Evolutionary conservation across 129 eudicot species (phyloP).

Genomic region (Flaveria robusta): DNA sequence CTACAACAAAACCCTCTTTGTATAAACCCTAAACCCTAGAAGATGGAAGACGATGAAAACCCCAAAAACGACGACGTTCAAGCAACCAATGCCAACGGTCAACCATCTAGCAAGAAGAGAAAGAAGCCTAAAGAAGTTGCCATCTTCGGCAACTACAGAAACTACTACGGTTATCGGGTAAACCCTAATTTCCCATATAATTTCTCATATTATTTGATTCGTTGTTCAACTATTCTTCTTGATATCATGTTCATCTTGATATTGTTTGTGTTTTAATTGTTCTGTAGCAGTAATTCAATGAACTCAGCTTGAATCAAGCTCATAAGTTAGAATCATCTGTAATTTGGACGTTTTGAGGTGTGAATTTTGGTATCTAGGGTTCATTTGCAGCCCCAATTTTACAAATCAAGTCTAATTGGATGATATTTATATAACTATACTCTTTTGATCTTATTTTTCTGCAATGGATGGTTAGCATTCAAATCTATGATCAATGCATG

Average conservation of each 20-base stretch:
- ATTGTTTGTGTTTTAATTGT: background rate
- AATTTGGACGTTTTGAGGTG: background rate
- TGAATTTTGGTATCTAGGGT: background rate
- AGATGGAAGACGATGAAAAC: slow-evolving; percentile 25
- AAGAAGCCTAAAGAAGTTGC: slow-evolving; percentile 70
- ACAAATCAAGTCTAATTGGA: too few relatives aligned
- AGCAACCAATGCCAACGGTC: slow-evolving; percentile 12
- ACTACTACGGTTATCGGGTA: slow-evolving; percentile 86
- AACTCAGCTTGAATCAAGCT: background rate
- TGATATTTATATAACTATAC: too few relatives aligned
- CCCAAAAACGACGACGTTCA: slow-evolving; percentile 15
- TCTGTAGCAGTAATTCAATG: too few relatives aligned
- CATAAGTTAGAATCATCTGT: background rate
- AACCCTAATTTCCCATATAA: slow-evolving; percentile 22
- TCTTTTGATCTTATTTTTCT: background rate
- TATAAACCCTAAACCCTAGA: slow-evolving; percentile 37
- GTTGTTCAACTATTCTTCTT: background rate
- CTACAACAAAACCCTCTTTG: slow-evolving; percentile 20
- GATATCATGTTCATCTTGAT: background rate
- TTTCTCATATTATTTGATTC: background rate
- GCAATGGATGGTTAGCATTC: background rate
- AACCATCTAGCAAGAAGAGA: slow-evolving; percentile 41
- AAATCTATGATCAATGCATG: background rate
- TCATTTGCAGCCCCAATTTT: too few relatives aligned
- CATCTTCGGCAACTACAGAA: slow-evolving; percentile 79